phyloP scores from a whole-genome alignment of 2,329 filamentous ascomycete species.

The Stagonosporopsis chrysanthemi region DNA sequence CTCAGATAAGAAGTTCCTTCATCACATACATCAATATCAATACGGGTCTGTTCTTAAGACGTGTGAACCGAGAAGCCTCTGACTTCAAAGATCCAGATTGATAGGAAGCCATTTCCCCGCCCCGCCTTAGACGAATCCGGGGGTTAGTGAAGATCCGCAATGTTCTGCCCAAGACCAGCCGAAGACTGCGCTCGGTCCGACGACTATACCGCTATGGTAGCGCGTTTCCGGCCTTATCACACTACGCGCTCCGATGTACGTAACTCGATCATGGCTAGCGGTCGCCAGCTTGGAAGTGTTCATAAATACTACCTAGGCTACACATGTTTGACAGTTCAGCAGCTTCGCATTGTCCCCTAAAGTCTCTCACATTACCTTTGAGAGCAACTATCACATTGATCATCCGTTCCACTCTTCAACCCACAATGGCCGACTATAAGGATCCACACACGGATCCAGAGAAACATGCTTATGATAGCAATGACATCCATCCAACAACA shows the following conservation, averaged over 20 bases:
- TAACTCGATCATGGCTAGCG: slow-evolving; percentile 6
- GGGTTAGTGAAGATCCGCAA: slow-evolving; percentile 13
- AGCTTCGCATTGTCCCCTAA: not conserved
- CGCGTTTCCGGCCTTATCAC: slow-evolving; percentile 8
- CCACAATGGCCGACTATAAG: slow-evolving; percentile 15
- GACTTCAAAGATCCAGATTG: not conserved
- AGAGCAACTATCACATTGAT: not conserved
- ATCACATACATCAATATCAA: not conserved
- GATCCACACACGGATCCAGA: slow-evolving; percentile 7
- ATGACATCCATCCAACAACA: slow-evolving; percentile 8
- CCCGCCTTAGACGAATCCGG: slow-evolving; percentile 7
- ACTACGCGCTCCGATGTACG: slow-evolving; percentile 1
- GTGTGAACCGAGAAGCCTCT: not conserved
- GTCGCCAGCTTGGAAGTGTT: not conserved
- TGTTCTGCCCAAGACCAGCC: slow-evolving; percentile 2
- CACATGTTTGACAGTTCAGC: not conserved
- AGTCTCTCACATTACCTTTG: not conserved
- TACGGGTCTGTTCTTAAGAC: too few species aligned
- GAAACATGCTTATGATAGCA: slow-evolving; percentile 4
- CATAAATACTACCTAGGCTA: slow-evolving; percentile 2
- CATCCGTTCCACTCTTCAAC: not conserved
- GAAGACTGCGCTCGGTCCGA: slow-evolving; percentile 4
- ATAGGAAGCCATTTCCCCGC: slow-evolving; percentile 13
- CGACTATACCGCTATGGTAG: slow-evolving; percentile 11
- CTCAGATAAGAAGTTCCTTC: not conserved